These are phyloP conservation scores for Penicillium capsulatum DNA, from an alignment of 2,329 filamentous ascomycete species.

Conservation along the genomic window DNA sequence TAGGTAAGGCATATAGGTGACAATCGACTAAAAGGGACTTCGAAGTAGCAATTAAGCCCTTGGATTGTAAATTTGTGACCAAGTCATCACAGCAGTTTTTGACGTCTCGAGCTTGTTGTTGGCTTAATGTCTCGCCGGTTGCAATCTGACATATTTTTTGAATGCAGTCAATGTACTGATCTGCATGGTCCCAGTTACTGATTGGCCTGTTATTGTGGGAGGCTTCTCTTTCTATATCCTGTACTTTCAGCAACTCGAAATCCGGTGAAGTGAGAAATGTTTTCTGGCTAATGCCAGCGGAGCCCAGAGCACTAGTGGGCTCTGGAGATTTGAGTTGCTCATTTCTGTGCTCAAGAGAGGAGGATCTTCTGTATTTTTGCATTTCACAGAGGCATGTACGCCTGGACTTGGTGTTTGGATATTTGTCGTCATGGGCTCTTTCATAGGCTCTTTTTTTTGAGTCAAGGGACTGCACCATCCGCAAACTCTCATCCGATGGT, in stretches of 20 bases:
- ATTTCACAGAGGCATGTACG: too few species aligned
- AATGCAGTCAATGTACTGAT: constrained; percentile 3
- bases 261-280: too few species aligned
- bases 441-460: too few species aligned
- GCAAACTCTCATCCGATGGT: too few species aligned
- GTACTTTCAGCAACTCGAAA: neutral
- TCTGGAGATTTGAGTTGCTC: too few species aligned
- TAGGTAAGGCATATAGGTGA: constrained; percentile 4
- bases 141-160: constrained; percentile 5
- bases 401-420: too few species aligned
- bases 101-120: constrained; percentile 3
- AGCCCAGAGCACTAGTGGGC: too few species aligned
- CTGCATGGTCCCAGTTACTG: neutral
- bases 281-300: too few species aligned
- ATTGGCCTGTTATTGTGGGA: neutral
- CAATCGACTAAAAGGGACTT: constrained; percentile 2
- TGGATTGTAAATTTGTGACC: constrained; percentile 1
- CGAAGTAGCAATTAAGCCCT: neutral
- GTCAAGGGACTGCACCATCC: too few species aligned
- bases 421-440: too few species aligned
- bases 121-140: constrained; percentile 3
- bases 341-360: too few species aligned
- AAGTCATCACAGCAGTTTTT: constrained; percentile 4
- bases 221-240: neutral
- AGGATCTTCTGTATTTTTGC: too few species aligned